Base-by-base conservation (phyloP, 768 basidiomycete species). In the Symmetrospora coprosmae region DNA sequence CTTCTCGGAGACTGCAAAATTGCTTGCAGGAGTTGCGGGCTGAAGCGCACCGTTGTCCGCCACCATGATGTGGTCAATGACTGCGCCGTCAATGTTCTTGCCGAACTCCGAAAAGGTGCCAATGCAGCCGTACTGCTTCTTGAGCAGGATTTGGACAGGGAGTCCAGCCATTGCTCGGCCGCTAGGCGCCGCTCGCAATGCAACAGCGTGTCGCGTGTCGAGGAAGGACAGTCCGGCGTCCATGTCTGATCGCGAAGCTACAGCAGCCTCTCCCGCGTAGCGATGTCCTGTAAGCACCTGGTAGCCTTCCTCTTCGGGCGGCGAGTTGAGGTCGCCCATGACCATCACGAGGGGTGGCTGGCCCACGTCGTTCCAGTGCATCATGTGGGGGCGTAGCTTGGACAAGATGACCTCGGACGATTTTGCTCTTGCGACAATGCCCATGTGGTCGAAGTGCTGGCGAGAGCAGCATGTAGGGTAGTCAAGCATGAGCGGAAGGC, bases 371-470 rank as follows among this genome's bases (percentile, higher is more conserved):
- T n/a, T n/a, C n/a, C n/a, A n/a, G 23, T 35, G 17, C 41, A 53
- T n/a, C 30, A 55, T 52, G 23, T 66, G 61, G 62, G 64, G 68
- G 7, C 64, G 60, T 11, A 46, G 7, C 35, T 52, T 50, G 11
- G 67, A 40, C 2, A 70, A 61, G 38, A 74, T 71, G 16, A 74
- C 47, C 34, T 64, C 56, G 43, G 71, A 70, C 13, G 66, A 65
- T 50, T 73, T 47, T 4, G 66, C 66, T 9, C 72, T 49, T 2
- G 73, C 69, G 25, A 30, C 7, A 14, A 66, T 9, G 11, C 73
- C 72, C n/a, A 43, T 47, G 62, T 74, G 67, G 56, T 74, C 73
- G 45, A 69, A 74, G 50, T 74, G 73, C 21, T n/a, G n/a, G n/a
- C n/a, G n/a, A n/a, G n/a, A n/a, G n/a, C n/a, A n/a, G n/a, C n/a